Base-by-base conservation (phyloP, 139 green algal genomes). In the Spirogloea muscicola region DNA sequence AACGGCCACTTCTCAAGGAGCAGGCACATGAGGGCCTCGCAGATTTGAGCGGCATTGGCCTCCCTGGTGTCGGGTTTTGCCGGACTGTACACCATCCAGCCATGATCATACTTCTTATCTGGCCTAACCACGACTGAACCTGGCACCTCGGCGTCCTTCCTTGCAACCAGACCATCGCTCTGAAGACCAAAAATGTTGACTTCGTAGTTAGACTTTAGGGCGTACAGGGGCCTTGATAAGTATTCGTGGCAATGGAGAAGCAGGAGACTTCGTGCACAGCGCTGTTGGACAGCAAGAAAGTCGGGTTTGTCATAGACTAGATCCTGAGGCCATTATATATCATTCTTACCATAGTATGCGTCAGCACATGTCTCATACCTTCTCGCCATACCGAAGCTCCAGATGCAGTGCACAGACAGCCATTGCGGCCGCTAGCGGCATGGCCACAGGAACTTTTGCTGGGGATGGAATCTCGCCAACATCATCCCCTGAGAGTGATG, bases 131-230 rank as follows among this genome's bases (percentile, higher is more conserved):
- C 59, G 6, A 81, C 43, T 0, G 72, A 68, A 2, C 63, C 59
- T 1, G 77, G 77, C 27, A 84, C 49, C 37, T 81, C 59, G 2
- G 77, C 72, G 44, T 84, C 77, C 1, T 41, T 37, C 33, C 72
- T 1, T 0, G 40, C 37, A 4, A 84, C 77, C 7, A 84, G 57
- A 27, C 77, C 77, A 61, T 84, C 77, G 4, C 42, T 63, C 9
- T n/a, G n/a, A n/a, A n/a, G n/a, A n/a, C n/a, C n/a, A n/a, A n/a
- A n/a, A n/a, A n/a, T n/a, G n/a, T n/a, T n/a, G n/a, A n/a, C n/a
- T n/a, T n/a, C n/a, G n/a, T n/a, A n/a, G n/a, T n/a, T n/a, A n/a
- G n/a, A n/a, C n/a, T n/a, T n/a, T n/a, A n/a, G n/a, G n/a, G n/a
- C n/a, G n/a, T n/a, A n/a, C n/a, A n/a, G n/a, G n/a, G n/a, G n/a